phyloP scores from a whole-genome alignment of 495 filamentous ascomycete species.

The Chaetomium fimeti region DNA sequence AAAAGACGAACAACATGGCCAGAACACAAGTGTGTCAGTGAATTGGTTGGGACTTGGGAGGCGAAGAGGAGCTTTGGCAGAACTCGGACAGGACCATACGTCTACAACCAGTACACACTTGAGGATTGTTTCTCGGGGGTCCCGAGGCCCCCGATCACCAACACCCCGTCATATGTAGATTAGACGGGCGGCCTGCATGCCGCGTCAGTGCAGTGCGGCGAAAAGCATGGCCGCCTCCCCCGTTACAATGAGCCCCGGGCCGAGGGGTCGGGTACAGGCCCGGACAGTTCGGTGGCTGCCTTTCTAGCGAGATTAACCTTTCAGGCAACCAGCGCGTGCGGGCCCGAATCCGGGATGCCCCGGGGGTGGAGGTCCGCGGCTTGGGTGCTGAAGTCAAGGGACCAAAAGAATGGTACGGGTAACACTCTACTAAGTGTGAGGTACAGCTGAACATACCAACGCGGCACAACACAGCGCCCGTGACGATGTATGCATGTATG shows the following conservation, averaged over 20 bases:
- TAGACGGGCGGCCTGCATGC: constrained; percentile 12
- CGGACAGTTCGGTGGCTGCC: constrained; percentile 10
- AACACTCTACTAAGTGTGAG: constrained; percentile 15
- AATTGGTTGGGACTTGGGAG: no score
- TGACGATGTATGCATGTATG: no score
- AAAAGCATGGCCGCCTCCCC: constrained; percentile 6
- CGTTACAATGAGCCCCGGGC: constrained; percentile 3
- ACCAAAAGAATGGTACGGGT: constrained; percentile 3
- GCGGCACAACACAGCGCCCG: no score
- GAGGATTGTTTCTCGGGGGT: not conserved
- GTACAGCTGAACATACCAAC: not conserved
- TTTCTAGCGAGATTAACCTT: constrained; percentile 7
- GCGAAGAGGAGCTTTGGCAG: not conserved
- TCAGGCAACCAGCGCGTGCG: constrained; percentile 1
- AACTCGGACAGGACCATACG: not conserved
- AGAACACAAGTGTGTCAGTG: no score
- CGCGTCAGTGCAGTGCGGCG: not conserved
- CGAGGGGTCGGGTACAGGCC: not conserved
- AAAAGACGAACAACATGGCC: no score
- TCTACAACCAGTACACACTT: constrained; percentile 9
- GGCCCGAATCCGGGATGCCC: not conserved
- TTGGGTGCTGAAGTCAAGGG: constrained; percentile 11
- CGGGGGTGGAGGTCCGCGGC: not conserved
- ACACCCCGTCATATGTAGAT: constrained; percentile 11
- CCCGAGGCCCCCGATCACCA: not conserved